Percentiles rank a stretch among this genome's conserved stretches.
Conservation (phyloP, 2,329 filamentous ascomycete genomes). For the Talaromyces sp. region DNA sequence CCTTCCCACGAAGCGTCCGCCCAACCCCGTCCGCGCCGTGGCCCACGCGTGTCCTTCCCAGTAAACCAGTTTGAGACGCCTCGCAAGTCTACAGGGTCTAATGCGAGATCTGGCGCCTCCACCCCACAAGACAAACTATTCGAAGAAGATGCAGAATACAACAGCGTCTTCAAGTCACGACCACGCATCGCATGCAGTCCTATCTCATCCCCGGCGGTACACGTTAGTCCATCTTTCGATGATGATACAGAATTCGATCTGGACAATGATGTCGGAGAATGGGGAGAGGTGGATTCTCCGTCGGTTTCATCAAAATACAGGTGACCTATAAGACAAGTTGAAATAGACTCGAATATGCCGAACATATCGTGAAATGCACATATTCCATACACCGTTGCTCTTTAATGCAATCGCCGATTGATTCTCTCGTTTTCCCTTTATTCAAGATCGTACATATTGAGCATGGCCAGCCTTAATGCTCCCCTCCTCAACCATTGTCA, state of each 20-base stretch:
- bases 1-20: slow-evolving; percentile 20
- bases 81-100: slow-evolving; percentile 32
- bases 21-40: slow-evolving; percentile 31
- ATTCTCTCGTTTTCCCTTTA: no score
- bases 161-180: slow-evolving; percentile 80
- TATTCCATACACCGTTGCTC: background rate
- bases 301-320: slow-evolving; percentile 14
- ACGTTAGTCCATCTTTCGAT: slow-evolving; percentile 33
- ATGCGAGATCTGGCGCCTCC: slow-evolving; percentile 37
- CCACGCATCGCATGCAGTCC: slow-evolving; percentile 81
- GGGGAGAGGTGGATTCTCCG: slow-evolving; percentile 26
- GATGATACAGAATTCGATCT: slow-evolving; percentile 25
- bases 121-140: slow-evolving; percentile 71
- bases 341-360: background rate
- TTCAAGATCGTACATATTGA: no score
- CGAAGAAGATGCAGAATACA: slow-evolving; percentile 71
- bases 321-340: background rate
- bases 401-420: no score
- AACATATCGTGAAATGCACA: background rate
- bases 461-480: background rate
- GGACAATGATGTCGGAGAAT: slow-evolving; percentile 21
- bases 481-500: background rate
- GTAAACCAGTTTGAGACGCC: slow-evolving; percentile 62
- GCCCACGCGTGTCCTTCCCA: slow-evolving; percentile 46
- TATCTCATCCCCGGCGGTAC: slow-evolving; percentile 46